Evolutionary conservation across 192 early-diverging fungal genomes (phyloP), one percentile per base, ranked within the genome.

Genomic region (Paraglomus occultum): DNA sequence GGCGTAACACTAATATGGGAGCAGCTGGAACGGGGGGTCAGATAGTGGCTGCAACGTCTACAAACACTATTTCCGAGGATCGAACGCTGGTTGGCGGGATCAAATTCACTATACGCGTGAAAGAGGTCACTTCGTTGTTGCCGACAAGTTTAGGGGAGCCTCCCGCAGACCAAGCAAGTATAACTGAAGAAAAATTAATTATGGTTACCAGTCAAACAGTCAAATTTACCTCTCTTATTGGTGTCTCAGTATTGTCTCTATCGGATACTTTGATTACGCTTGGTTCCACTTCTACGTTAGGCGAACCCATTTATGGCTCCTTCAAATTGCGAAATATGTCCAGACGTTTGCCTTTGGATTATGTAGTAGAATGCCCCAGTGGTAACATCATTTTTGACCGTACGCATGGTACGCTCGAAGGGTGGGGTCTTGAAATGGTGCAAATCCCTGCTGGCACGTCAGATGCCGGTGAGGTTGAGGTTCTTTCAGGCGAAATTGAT

Each of bases 31-130:
- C 70, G 2, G 50, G 47, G 2, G 53, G 64, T 23, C 68, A 47
- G 54, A 44, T 61, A 46, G 22, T 7, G 0, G 46, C 70, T 22
- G 49, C 71, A 9, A 52, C 54, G 7, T 48, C 38, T 40, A 51
- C 61, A 0, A 57, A 57, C 12, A 51, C 74, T 0, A 74, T 60
- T 51, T 68, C 80, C 12, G 85, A 87, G 51, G 87, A 83, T 67
- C 77, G 92, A 17, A 84, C 78, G 17, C 77, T 95, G 43, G 85
- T 95, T 31, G 93, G 93, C 55, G 93, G 93, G 5, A 88, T 95
- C 54, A 83, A 85, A 60, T 95, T 95, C 55, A 73, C 84, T 12
- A 82, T 91, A 2, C 85, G 72, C 54, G 73, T 80, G 4, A 78
- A 84, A 57, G 85, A 90, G 14, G 11, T 15, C 23, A 10, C 17